Evolutionary conservation across 257 asterid genomes (phyloP).

Genomic region (Capsicum rhomboideum): DNA sequence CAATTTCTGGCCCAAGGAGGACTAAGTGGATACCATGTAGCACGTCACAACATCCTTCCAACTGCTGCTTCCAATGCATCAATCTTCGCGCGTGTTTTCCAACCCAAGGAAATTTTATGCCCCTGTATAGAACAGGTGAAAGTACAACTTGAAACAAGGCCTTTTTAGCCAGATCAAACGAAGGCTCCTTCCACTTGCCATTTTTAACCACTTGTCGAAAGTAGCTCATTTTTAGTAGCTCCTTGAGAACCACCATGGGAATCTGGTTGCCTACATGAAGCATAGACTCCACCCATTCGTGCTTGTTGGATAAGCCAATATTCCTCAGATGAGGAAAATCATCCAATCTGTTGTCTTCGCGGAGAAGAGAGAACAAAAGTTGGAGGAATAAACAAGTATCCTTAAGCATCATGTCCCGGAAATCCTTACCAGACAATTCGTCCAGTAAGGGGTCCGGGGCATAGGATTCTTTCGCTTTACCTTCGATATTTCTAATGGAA

Average conservation of each 20-base stretch:
- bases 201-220: background rate
- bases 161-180: background rate
- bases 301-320: background rate
- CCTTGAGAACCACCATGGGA: constrained; percentile 7
- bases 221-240: background rate
- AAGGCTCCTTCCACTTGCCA: background rate
- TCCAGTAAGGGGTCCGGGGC: background rate
- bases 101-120: background rate
- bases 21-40: constrained; percentile 13
- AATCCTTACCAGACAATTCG: background rate
- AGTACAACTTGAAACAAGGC: background rate
- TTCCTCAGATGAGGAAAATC: background rate
- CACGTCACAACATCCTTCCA: constrained; percentile 10
- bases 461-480: background rate
- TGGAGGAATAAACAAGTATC: constrained; percentile 21
- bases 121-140: background rate
- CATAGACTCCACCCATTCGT: constrained; percentile 10
- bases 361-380: background rate
- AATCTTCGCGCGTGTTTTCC: background rate
- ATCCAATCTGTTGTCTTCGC: background rate
- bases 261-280: constrained; percentile 16
- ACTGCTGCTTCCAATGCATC: background rate
- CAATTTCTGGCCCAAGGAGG: constrained; percentile 3
- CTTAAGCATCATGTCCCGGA: constrained; percentile 4
- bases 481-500: background rate